Percentiles rank a stretch among this genome's conserved stretches.
Evolutionary conservation across 192 early-diverging fungal genomes (phyloP).

Genomic region (Coemansia sp.): DNA sequence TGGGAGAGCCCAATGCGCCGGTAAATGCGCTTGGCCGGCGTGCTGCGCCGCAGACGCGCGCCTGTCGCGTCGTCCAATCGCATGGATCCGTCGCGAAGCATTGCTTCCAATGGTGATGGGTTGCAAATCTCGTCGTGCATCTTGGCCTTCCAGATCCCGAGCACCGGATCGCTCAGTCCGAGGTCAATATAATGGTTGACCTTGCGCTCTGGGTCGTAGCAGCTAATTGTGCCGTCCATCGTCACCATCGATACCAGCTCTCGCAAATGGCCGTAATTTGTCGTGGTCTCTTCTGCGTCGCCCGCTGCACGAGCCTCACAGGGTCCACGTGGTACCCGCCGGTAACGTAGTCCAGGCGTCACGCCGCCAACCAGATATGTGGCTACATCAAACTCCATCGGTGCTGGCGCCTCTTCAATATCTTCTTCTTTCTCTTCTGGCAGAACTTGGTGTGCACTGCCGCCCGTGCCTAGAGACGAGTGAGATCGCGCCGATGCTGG

Average conservation of each 20-base stretch:
- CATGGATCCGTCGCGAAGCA: constrained; percentile 14
- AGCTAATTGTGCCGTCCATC: constrained; percentile 49
- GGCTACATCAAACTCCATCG: constrained; percentile 49
- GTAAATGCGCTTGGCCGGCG: constrained; percentile 36
- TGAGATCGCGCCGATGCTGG: constrained; percentile 42
- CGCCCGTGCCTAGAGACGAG: constrained; percentile 46
- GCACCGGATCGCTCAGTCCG: constrained; percentile 36
- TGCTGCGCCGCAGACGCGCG: constrained; percentile 18
- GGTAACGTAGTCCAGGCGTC: constrained; percentile 33
- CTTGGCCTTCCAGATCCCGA: constrained; percentile 55
- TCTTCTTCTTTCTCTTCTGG: constrained; percentile 42
- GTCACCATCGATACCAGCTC: constrained; percentile 52
- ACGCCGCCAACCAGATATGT: constrained; percentile 54
- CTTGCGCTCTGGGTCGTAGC: constrained; percentile 49
- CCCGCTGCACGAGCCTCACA: neutral
- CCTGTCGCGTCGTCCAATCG: constrained; percentile 3
- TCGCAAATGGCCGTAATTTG: neutral
- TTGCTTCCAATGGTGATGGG: constrained; percentile 30
- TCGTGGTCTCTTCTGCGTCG: neutral
- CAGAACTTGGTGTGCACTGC: constrained; percentile 15
- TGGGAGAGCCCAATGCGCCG: constrained; percentile 45
- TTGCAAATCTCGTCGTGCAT: constrained; percentile 50
- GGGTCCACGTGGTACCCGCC: constrained; percentile 22
- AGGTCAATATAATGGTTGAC: constrained; percentile 41
- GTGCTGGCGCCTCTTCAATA: constrained; percentile 53